Evolutionary conservation across 2,329 filamentous ascomycete species (phyloP), one percentile per base, ranked within the genome.

Genomic region (Dactylonectria macrodidyma): DNA sequence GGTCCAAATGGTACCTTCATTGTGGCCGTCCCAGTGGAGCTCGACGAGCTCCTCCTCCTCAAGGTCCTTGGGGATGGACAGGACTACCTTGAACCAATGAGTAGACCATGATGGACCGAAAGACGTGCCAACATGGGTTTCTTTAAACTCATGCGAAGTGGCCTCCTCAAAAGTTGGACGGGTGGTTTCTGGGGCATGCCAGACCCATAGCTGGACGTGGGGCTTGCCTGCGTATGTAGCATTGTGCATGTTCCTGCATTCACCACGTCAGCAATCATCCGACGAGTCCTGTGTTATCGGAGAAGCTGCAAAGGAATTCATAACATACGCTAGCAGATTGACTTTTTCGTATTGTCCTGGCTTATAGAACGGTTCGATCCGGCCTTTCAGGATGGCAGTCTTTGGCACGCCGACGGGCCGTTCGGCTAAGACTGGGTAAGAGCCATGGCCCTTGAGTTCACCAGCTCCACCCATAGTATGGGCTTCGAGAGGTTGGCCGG

Each of bases 61-160:
- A 76, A 98, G 88, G 12, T 93, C 84, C 62, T 89, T 78, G 8
- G 96, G 95, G 14, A 98, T 88, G 5, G 89, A 93, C 69, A 99
- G 84, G 64, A 91, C 85, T 63, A 98, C 89, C 75, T 91, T 93
- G 88, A 99, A 97, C 96, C 96, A 99, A 81, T 98, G 96, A 9
- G 96, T 99, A 2, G 95, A 93, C 96, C 96, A 99, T 41, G 95
- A 96, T 2, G 96, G 96, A 0, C 96, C 96, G 75, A 98, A 98
- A 7, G 86, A 90, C 65, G 92, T 87, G 66, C 95, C 95, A 62
- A 95, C 90, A 19, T 88, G 84, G 9, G 95, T 93, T 56, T 91
- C 87, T 59, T 87, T 88, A 84, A 95, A 99, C 7, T 91, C 84
- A 73, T 97, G 91, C 55, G 84, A 85, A n/a, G 87, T 84, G 6